Conservation (phyloP, 129 eudicot genomes). For the carrot (Daucus carota) region DH1_v3.0 NC_030386.2:27452501-27453000, state of each 20-base stretch:
- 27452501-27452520: too few relatives aligned
- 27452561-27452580: too few relatives aligned
- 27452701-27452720: neutral
- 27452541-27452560: neutral
- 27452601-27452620: neutral
- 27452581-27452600: neutral
- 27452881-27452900: conserved; percentile 41
- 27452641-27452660: neutral
- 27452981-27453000: conserved; percentile 28
- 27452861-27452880: conserved; percentile 47
- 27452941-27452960: conserved; percentile 37
- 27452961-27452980: conserved; percentile 50
- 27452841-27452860: conserved; percentile 35
- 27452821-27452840: conserved; percentile 59
- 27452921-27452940: conserved; percentile 24
- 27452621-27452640: neutral
- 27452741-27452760: conserved; percentile 47
- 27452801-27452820: conserved; percentile 47
- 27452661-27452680: neutral
- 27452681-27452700: neutral
- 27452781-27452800: conserved; percentile 53
- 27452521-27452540: too few relatives aligned
- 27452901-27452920: conserved; percentile 34
- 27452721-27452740: neutral
- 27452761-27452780: conserved; percentile 49